Evolutionary conservation across 1,139 yeast species (phyloP).

Genomic region (Geotrichum armillariae): DNA sequence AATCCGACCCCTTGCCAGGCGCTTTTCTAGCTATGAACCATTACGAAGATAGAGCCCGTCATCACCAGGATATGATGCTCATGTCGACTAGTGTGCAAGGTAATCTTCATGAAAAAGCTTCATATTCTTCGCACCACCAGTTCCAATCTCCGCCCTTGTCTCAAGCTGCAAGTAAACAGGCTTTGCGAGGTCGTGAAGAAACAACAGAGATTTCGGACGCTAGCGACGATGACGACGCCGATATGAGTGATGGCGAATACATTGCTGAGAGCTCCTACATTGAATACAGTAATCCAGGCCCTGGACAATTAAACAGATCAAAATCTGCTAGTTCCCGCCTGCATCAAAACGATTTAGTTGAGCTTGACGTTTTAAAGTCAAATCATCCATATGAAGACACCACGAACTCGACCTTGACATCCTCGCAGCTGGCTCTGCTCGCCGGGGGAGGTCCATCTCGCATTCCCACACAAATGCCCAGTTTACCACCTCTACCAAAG

Average conservation of each 20-base stretch:
- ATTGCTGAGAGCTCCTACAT: conserved; percentile 5
- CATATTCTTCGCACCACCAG: conserved; percentile 5
- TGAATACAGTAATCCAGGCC: conserved; percentile 4
- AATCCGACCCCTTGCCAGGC: conserved; percentile 8
- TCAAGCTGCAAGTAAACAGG: conserved; percentile 7
- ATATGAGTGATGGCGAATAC: conserved; percentile 5
- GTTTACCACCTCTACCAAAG: conserved; percentile 14
- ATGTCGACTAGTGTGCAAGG: conserved; percentile 6
- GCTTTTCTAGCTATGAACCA: conserved; percentile 16
- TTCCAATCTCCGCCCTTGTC: conserved; percentile 8
- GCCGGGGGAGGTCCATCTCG: conserved; percentile 10
- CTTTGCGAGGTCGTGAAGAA: conserved; percentile 12
- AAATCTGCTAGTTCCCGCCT: conserved; percentile 2
- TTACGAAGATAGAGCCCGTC: conserved; percentile 18
- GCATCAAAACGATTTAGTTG: conserved; percentile 9
- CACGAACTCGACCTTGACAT: conserved; percentile 8
- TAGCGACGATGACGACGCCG: conserved; percentile 16
- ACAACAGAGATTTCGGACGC: conserved; percentile 11
- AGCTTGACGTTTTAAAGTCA: conserved; percentile 11
- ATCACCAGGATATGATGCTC: conserved; percentile 15
- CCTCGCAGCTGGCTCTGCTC: conserved; percentile 17
- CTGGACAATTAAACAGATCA: conserved; percentile 11
- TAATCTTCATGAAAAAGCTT: neutral
- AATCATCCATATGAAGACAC: neutral
- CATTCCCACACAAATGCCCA: conserved; percentile 8